Evolutionary conservation across 306 rosid genomes (phyloP), one percentile per base, ranked within the genome.

Genomic region (Acmispon strigosus): DNA sequence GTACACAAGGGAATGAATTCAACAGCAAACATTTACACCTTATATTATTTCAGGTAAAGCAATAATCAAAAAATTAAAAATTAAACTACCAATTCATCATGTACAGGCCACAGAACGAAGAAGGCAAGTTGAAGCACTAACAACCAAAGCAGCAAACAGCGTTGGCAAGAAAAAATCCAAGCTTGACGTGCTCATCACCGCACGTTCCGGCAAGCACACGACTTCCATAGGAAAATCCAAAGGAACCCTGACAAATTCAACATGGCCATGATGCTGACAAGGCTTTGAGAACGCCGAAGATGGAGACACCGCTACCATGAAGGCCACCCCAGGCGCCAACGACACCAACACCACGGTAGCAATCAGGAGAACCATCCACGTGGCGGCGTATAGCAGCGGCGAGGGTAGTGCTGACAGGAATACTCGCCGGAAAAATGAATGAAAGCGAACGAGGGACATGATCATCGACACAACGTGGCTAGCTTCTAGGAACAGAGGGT

Each of bases 91-190:
- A 16, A 69, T 43, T 5, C 8, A 45, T 71, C 55, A 41, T 66
- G 65, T 62, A 59, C 48, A 80, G 5, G 65, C 62, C 24, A 88
- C 24, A 9, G 80, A 81, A 42, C 84, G 77, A 70, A 91, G 90
- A 4, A 91, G 27, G 44, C 81, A 80, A 61, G 90, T 83, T 5
- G 96, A 87, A 65, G 80, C 81, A 52, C 52, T 79, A 14, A 91
- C 93, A 7, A 69, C 74, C 59, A 87, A 69, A 70, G 93, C 90
- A 9, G 91, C 93, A 69, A 89, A 92, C 43, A 87, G 81, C 1
- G 92, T 82, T 9, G 94, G 97, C 62, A 89, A 81, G 18, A 89
- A 85, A 79, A 89, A 85, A 79, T 92, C 97, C 0, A 85, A 39
- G 37, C 34, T 59, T 6, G 91, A 84, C 7, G 81, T 78, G 48